A percentile compares a stretch with the other conserved stretches of the same genome.
Conservation (phyloP, 2,329 filamentous ascomycete genomes). For the Clathrospora elynae region DNA sequence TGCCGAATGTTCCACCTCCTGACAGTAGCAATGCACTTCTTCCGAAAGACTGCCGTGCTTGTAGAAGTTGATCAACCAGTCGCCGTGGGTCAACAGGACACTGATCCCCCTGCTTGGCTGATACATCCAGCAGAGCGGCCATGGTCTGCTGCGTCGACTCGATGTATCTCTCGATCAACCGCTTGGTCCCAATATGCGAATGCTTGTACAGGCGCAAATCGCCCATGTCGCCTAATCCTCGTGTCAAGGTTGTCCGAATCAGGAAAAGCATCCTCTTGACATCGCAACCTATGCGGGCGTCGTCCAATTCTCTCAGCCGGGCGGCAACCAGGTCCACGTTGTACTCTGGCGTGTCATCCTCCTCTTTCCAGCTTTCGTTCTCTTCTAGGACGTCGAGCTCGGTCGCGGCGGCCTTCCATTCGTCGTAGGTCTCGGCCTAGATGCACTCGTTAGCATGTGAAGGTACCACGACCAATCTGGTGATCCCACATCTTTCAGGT, state of each 20-base stretch:
- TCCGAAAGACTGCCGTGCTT: conserved; percentile 80
- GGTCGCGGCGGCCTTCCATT: conserved; percentile 77
- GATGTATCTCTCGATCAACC: conserved; percentile 84
- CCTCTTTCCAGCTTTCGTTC: conserved; percentile 79
- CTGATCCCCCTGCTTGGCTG: conserved; percentile 53
- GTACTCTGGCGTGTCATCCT: conserved; percentile 71
- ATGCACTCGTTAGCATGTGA: conserved; percentile 35
- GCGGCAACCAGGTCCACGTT: conserved; percentile 70
- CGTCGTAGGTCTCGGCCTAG: conserved; percentile 69
- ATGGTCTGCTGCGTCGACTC: conserved; percentile 78
- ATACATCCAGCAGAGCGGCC: conserved; percentile 68
- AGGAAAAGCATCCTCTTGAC: conserved; percentile 78
- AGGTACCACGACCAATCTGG: conserved; percentile 18
- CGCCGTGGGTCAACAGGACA: conserved; percentile 63
- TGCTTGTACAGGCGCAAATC: conserved; percentile 81
- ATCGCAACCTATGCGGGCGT: conserved; percentile 73
- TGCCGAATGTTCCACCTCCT: conserved; percentile 86
- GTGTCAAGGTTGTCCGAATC: conserved; percentile 77
- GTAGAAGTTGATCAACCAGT: conserved; percentile 71
- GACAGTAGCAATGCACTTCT: conserved; percentile 81
- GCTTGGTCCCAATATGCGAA: conserved; percentile 84
- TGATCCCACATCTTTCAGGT: conserved; percentile 67
- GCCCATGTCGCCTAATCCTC: conserved; percentile 85
- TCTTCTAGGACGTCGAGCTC: conserved; percentile 80
- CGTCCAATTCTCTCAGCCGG: conserved; percentile 74